phyloP scores from a whole-genome alignment of 2,329 filamentous ascomycete species.

The Colletotrichum zoysiae region DNA sequence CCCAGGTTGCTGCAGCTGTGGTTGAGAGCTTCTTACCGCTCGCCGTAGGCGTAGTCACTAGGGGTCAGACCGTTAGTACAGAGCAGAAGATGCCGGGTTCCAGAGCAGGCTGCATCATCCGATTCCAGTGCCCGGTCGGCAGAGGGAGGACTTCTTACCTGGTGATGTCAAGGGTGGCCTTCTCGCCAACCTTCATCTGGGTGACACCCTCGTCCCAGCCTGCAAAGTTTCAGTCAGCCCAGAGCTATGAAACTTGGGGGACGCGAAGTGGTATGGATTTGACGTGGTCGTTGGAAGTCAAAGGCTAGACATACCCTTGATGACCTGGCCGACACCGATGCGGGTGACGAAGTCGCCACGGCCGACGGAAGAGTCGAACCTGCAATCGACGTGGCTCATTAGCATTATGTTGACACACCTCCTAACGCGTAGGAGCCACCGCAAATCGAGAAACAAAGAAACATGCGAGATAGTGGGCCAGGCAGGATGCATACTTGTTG shows the following conservation, averaged over 20 bases:
- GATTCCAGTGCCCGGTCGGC: not conserved
- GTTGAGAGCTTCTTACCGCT: slow-evolving; percentile 59
- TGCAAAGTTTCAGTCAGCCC: slow-evolving; percentile 51
- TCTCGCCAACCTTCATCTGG: slow-evolving; percentile 92
- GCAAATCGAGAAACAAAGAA: not conserved
- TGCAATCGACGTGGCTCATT: slow-evolving; percentile 53
- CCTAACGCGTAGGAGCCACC: not conserved
- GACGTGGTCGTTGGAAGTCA: not conserved
- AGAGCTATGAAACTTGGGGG: not conserved
- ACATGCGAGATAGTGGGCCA: slow-evolving; percentile 23
- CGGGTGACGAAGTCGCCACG: slow-evolving; percentile 80
- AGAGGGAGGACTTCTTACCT: slow-evolving; percentile 63
- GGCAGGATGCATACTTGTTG: slow-evolving; percentile 66
- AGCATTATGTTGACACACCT: slow-evolving; percentile 21
- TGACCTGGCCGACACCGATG: slow-evolving; percentile 88
- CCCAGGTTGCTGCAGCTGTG: not conserved
- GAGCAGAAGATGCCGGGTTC: not conserved
- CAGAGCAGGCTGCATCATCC: no score
- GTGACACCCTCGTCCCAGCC: slow-evolving; percentile 89
- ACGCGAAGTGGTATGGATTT: not conserved
- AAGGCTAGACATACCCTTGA: slow-evolving; percentile 74
- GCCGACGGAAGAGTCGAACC: slow-evolving; percentile 89
- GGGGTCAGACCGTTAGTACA: not conserved
- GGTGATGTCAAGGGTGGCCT: slow-evolving; percentile 85
- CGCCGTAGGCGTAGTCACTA: slow-evolving; percentile 76